phyloP scores from a whole-genome alignment of 805 yeast genomes.

The Lipomyces starkeyi region DNA sequence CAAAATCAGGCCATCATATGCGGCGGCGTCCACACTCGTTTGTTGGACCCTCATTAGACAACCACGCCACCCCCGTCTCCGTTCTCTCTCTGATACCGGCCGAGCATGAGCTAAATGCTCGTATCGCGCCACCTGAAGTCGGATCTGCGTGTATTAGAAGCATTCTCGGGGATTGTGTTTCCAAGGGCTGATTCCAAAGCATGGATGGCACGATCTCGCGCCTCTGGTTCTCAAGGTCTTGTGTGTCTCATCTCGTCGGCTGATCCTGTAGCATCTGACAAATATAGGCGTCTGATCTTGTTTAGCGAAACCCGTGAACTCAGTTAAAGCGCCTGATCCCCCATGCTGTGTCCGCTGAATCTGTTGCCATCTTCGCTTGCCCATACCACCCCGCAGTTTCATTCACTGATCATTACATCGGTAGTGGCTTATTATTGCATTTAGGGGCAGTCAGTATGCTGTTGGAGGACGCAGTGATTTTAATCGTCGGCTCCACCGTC shows the following conservation, averaged over 20 bases:
- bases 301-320: not conserved
- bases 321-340: not conserved
- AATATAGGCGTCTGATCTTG: not conserved
- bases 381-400: not conserved
- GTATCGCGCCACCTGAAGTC: not conserved
- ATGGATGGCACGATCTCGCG: no score
- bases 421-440: not conserved
- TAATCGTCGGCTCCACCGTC: slow-evolving; percentile 29
- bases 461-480: slow-evolving; percentile 30
- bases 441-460: slow-evolving; percentile 1
- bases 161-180: no score
- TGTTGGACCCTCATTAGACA: not conserved
- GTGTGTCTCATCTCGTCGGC: not conserved
- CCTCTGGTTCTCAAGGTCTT: no score
- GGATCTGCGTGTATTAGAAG: not conserved
- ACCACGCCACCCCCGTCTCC: not conserved
- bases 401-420: not conserved
- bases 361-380: not conserved
- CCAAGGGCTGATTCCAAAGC: no score
- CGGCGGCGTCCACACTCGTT: not conserved
- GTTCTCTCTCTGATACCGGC: not conserved
- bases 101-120: not conserved
- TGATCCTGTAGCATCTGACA: not conserved
- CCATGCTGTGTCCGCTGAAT: no score
- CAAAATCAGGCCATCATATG: not conserved